A percentile compares a stretch with the other conserved stretches of the same genome.
Evolutionary conservation across 2,329 filamentous ascomycete species (phyloP).

Genomic region (Arthrobotrys sinensis): DNA sequence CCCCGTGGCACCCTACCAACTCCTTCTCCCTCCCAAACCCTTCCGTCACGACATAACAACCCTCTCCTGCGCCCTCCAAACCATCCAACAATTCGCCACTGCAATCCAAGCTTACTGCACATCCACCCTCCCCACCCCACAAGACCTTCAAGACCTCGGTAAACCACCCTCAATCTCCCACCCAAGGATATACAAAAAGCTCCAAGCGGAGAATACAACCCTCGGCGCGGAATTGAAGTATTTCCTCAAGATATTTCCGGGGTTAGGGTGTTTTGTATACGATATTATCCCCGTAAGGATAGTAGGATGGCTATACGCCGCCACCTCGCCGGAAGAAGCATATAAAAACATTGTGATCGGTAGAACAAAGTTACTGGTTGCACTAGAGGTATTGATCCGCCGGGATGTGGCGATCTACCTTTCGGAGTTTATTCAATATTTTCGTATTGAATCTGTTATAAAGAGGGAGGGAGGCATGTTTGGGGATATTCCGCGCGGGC

Average conservation of each 20-base stretch:
- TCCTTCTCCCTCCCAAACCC: too few relatives aligned
- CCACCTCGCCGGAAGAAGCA: neutral
- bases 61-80: too few relatives aligned
- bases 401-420: conserved; percentile 7
- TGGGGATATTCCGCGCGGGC: neutral
- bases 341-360: neutral
- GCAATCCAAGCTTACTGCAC: too few relatives aligned
- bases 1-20: too few relatives aligned
- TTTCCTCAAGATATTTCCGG: conserved; percentile 3
- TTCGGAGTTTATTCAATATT: conserved; percentile 10
- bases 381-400: neutral
- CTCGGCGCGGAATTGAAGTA: neutral
- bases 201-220: neutral
- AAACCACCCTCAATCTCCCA: neutral
- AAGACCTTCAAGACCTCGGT: too few relatives aligned
- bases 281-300: conserved; percentile 5
- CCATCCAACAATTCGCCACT: too few relatives aligned
- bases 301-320: conserved; percentile 16
- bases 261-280: conserved; percentile 3
- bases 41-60: too few relatives aligned
- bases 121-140: too few relatives aligned
- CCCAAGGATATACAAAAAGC: neutral
- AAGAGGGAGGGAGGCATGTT: neutral
- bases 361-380: neutral
- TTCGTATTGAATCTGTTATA: neutral